phyloP scores from a whole-genome alignment of 1,139 yeast genomes.

The Geotrichum candidum region DNA sequence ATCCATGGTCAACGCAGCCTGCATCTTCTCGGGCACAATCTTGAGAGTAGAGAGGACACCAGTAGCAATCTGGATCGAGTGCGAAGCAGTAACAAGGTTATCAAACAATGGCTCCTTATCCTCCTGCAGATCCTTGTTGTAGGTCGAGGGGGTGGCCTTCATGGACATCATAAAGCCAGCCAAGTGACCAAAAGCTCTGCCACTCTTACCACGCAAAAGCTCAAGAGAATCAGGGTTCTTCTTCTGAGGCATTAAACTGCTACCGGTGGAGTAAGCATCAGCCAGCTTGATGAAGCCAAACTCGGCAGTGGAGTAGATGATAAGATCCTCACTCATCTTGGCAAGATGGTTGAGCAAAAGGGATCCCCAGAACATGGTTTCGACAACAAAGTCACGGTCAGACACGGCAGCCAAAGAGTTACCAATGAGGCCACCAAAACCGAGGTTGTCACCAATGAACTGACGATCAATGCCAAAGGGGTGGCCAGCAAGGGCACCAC shows the following conservation, averaged over 20 bases:
- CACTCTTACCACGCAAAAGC: conserved; percentile 91
- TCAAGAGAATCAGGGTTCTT: conserved; percentile 96
- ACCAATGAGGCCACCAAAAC: conserved; percentile 81
- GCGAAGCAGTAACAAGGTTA: conserved; percentile 82
- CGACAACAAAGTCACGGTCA: conserved; percentile 96
- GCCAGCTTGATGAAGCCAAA: conserved; percentile 90
- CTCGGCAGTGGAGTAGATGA: conserved; percentile 94
- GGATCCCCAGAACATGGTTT: conserved; percentile 95
- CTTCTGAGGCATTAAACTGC: conserved; percentile 98
- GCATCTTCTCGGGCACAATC: conserved; percentile 71
- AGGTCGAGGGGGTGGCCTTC: conserved; percentile 93
- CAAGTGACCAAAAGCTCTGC: conserved; percentile 91
- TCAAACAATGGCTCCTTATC: conserved; percentile 97
- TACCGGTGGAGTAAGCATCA: conserved; percentile 97
- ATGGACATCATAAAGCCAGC: conserved; percentile 94
- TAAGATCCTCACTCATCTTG: conserved; percentile 87
- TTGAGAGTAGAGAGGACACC: conserved; percentile 87
- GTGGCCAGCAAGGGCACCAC: conserved; percentile 98
- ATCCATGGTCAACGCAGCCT: conserved; percentile 88
- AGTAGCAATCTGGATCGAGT: conserved; percentile 87
- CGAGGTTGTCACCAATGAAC: conserved; percentile 69
- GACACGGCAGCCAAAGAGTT: conserved; percentile 92
- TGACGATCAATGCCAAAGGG: conserved; percentile 97
- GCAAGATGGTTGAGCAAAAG: conserved; percentile 93
- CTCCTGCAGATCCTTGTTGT: conserved; percentile 97